These are phyloP conservation scores for Quercus rubra DNA, from an alignment of 306 rosid species.

Conservation along the genomic window DNA sequence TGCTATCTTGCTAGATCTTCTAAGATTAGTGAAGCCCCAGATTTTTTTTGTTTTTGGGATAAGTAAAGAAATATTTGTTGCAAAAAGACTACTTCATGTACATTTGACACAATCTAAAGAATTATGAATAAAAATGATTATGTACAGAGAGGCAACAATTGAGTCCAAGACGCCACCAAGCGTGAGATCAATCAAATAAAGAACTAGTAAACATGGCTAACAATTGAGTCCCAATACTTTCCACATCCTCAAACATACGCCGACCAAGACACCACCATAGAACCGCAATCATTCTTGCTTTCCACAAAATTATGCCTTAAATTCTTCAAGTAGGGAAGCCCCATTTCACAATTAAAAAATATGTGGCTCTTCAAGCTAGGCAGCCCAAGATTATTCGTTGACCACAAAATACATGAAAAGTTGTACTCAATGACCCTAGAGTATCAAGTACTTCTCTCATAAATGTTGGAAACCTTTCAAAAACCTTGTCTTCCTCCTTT, in stretches of 20 bases:
- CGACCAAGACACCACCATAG: not conserved
- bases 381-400: not conserved
- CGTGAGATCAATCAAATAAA: no score
- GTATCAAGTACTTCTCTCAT: not conserved
- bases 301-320: not conserved
- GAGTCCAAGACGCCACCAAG: no score
- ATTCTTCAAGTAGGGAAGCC: not conserved
- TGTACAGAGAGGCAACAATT: no score
- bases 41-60: not conserved
- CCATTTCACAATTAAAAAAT: no score
- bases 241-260: no score
- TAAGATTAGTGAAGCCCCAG: not conserved
- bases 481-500: not conserved
- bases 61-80: no score
- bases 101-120: no score
- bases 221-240: no score
- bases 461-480: not conserved
- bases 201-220: no score
- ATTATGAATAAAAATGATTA: no score
- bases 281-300: not conserved
- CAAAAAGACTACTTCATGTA: no score
- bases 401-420: not conserved
- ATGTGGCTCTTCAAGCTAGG: not conserved
- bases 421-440: not conserved
- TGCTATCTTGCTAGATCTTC: not conserved